These are phyloP conservation scores for Cladosporium phlei DNA, from an alignment of 2,329 filamentous ascomycete genomes.

Conservation along the genomic window DNA sequence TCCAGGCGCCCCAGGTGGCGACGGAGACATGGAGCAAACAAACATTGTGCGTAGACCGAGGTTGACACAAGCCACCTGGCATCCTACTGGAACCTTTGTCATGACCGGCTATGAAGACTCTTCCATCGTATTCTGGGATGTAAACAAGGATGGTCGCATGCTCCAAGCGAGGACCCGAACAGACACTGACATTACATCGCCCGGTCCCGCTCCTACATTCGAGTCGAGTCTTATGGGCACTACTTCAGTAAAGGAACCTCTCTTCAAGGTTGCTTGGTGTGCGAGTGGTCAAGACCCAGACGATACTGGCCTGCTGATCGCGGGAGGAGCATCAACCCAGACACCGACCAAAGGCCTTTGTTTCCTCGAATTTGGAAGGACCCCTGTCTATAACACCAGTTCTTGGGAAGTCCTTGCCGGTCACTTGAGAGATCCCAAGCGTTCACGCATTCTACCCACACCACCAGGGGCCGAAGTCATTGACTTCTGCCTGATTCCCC, in stretches of 20 bases:
- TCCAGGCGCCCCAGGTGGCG: conserved; percentile 74
- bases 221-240: conserved; percentile 38
- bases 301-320: conserved; percentile 82
- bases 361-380: conserved; percentile 82
- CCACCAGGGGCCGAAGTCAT: conserved; percentile 72
- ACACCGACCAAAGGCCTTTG: conserved; percentile 71
- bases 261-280: conserved; percentile 82
- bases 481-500: conserved; percentile 79
- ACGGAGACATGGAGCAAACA: conserved; percentile 58
- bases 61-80: conserved; percentile 83
- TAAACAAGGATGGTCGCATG: conserved; percentile 70
- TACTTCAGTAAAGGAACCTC: conserved; percentile 64
- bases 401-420: conserved; percentile 77
- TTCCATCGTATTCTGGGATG: conserved; percentile 89
- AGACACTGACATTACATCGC: conserved; percentile 67
- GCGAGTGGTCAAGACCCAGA: conserved; percentile 82
- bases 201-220: conserved; percentile 31
- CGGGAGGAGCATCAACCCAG: conserved; percentile 69
- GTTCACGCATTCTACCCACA: conserved; percentile 65
- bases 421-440: conserved; percentile 73
- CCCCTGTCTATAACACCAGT: conserved; percentile 86
- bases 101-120: conserved; percentile 84
- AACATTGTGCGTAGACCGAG: conserved; percentile 64
- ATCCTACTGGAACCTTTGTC: conserved; percentile 87
- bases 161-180: conserved; percentile 78